Evolutionary conservation across 2,329 filamentous ascomycete species (phyloP), one percentile per base, ranked within the genome.

Genomic region (Botrytis cinerea): DNA sequence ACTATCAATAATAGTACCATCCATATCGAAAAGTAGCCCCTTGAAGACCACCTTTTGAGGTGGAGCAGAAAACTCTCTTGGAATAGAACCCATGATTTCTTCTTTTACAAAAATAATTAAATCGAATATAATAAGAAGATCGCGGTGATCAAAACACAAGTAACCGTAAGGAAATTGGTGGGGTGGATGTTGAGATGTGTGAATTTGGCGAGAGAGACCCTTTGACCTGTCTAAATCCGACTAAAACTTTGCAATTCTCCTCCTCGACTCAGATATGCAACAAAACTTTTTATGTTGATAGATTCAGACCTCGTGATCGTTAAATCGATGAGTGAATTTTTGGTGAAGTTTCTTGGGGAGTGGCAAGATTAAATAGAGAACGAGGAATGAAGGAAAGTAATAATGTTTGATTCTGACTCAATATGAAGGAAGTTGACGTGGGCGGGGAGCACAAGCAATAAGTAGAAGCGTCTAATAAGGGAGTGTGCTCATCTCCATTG

Each of bases 1-100:
- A 25, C 91, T 94, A 81, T 95, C 93, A 79, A 95, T 94, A 76
- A 95, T 92, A 28, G 93, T 95, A 57, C 92, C 93, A 70, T 77
- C 92, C 90, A 93, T 93, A 81, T 94, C 92, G 79, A 93, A 81
- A 57, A 80, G 73, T 4, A 80, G 67, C n/a, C 78, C 78, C 28
- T 77, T 77, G 57, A 80, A 80, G 40, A 71, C 71, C 14, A 73
- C 76, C 48, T 72, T 77, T 73, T 77, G 74, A 62, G 79, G 77
- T 48, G 78, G 71, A 51, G 73, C 72, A 54, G 73, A 75, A 72
- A 76, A 78, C 51, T 74, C 64, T 73, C 72, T 62, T 35, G 75
- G 40, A 62, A 71, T 63, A 35, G 79, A 80, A 22, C 74, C 78
- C 79, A 80, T 80, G 57, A 59, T 70, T 38, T 16, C 28, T 51